These are phyloP conservation scores for Entoloma clypeatum DNA, from an alignment of 1,284 basidiomycete genomes.

Conservation along the genomic window DNA sequence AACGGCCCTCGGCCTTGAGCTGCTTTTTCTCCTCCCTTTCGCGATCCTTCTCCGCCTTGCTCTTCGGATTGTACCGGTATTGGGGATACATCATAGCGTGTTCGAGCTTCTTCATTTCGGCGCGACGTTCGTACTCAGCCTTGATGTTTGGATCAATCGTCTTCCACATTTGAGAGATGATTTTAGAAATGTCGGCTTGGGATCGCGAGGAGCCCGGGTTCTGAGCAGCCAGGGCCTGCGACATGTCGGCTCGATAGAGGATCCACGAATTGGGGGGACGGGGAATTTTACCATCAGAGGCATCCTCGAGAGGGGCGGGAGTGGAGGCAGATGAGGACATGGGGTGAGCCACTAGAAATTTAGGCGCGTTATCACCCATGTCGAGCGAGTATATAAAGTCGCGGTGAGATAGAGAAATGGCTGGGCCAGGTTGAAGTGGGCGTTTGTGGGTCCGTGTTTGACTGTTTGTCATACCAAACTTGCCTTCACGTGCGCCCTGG, in stretches of 20 bases:
- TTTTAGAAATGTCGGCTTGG: slow-evolving; percentile 71
- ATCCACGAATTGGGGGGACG: slow-evolving; percentile 92
- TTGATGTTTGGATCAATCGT: slow-evolving; percentile 50
- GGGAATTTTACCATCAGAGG: slow-evolving; percentile 42
- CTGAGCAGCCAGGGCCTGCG: slow-evolving; percentile 37
- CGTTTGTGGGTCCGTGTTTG: slow-evolving; percentile 24
- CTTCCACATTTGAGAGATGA: slow-evolving; percentile 72
- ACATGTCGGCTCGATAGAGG: slow-evolving; percentile 75
- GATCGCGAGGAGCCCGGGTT: slow-evolving; percentile 40
- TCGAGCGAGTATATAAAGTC: slow-evolving; percentile 16
- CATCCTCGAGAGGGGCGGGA: no score
- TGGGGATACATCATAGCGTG: slow-evolving; percentile 63
- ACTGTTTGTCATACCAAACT: slow-evolving; percentile 17
- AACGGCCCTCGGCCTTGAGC: slow-evolving; percentile 31
- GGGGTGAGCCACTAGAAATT: slow-evolving; percentile 12
- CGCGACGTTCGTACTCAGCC: slow-evolving; percentile 64
- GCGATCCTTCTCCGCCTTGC: slow-evolving; percentile 58
- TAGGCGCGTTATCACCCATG: not conserved
- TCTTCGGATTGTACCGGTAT: slow-evolving; percentile 72
- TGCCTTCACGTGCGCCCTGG: slow-evolving; percentile 11
- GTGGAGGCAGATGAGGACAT: slow-evolving; percentile 9
- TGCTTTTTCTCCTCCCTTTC: slow-evolving; percentile 43
- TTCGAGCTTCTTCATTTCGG: slow-evolving; percentile 64
- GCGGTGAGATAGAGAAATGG: slow-evolving; percentile 1
- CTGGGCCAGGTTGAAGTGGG: slow-evolving; percentile 7